phyloP scores from a whole-genome alignment of 164 flowering plant genomes.

The Aristolochia californica region DNA sequence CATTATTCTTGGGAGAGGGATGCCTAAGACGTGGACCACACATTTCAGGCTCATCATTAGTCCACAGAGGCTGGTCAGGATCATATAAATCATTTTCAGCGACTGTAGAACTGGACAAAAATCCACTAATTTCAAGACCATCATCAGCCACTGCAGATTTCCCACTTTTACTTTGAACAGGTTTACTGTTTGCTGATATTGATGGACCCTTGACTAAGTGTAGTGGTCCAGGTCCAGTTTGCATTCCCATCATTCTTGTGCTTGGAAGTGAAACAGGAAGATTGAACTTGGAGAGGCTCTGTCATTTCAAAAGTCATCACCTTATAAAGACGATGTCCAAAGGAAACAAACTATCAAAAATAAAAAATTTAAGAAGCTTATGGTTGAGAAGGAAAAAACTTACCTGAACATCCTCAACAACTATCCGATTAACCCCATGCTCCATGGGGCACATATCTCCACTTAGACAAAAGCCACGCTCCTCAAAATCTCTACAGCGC shows the following conservation, averaged over 20 bases:
- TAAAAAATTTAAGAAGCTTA: background rate
- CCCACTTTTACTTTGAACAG: conserved; percentile 27
- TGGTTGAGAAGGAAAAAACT: background rate
- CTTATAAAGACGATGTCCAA: background rate
- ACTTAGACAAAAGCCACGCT: conserved; percentile 93
- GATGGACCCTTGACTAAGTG: conserved; percentile 39
- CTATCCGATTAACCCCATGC: conserved; percentile 91
- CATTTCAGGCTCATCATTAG: conserved; percentile 44
- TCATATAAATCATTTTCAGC: conserved; percentile 78
- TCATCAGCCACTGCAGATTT: conserved; percentile 40
- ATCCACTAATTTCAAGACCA: conserved; percentile 28
- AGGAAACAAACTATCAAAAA: background rate
- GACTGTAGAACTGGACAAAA: conserved; percentile 24
- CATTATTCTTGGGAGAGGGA: conserved; percentile 40
- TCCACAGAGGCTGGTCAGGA: conserved; percentile 96
- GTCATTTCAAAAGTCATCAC: conserved; percentile 16
- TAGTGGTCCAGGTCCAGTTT: conserved; percentile 44
- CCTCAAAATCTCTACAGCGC: conserved; percentile 93
- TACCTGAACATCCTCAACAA: conserved; percentile 97
- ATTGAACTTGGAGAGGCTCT: conserved; percentile 96
- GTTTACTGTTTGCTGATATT: conserved; percentile 29
- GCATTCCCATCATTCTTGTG: conserved; percentile 34
- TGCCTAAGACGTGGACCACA: conserved; percentile 31
- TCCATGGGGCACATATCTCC: conserved; percentile 99
- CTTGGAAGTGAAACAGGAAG: conserved; percentile 86